phyloP scores from a whole-genome alignment of 176 grass and related monocot species.

The Aegilops umbellulata region DNA sequence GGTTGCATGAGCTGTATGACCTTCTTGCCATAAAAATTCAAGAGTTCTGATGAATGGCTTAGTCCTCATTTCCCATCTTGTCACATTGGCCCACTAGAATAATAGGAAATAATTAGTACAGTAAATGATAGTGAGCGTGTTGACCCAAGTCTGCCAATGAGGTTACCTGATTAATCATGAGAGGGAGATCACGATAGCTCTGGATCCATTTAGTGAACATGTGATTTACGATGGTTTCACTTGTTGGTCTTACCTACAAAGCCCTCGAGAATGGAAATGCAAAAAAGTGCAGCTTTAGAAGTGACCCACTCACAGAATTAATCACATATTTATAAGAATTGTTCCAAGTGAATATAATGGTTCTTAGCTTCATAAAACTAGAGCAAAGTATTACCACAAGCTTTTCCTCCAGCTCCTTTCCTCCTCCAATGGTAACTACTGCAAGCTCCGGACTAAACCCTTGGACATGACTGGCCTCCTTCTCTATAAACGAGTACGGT shows the following conservation, averaged over 20 bases:
- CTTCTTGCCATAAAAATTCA: constrained; percentile 99
- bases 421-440: constrained; percentile 91
- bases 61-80: constrained; percentile 99
- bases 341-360: not conserved
- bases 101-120: constrained; percentile 26
- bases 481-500: constrained; percentile 99
- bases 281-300: constrained; percentile 42
- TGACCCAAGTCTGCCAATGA: constrained; percentile 13
- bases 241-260: constrained; percentile 98
- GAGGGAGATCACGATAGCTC: constrained; percentile 95
- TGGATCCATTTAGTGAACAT: constrained; percentile 99
- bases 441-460: constrained; percentile 97
- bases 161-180: constrained; percentile 96
- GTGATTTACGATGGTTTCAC: constrained; percentile 99
- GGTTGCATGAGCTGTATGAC: constrained; percentile 98
- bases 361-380: constrained; percentile 15
- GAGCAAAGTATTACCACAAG: constrained; percentile 72
- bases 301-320: constrained; percentile 14
- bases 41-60: constrained; percentile 97
- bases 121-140: not conserved
- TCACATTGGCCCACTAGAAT: constrained; percentile 93
- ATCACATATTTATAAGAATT: constrained; percentile 10
- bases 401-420: constrained; percentile 97
- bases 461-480: constrained; percentile 96
- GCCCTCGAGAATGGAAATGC: constrained; percentile 66